These are phyloP conservation scores for Leccinum disarticulatum DNA, from an alignment of 768 basidiomycete genomes.

Conservation along the genomic window DNA sequence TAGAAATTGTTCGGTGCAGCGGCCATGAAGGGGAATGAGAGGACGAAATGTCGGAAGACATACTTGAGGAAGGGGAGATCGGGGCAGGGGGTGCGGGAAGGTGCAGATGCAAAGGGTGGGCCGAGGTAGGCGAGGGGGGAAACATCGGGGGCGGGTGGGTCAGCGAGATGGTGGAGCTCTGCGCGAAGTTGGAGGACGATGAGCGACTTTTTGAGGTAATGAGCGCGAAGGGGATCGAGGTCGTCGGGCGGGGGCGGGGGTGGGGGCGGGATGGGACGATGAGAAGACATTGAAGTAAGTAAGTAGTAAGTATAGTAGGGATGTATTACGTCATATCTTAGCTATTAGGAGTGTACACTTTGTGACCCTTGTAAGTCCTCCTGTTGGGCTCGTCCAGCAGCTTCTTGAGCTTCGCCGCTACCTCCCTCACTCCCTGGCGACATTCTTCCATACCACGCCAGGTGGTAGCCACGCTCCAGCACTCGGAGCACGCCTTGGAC, in stretches of 20 bases:
- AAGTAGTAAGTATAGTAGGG: background rate
- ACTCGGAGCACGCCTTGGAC: conserved; percentile 64
- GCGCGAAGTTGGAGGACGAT: conserved; percentile 78
- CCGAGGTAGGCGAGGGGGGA: conserved; percentile 83
- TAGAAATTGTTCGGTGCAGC: too few species aligned
- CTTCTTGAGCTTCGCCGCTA: conserved; percentile 59
- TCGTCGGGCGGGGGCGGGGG: conserved; percentile 1
- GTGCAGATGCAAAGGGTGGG: conserved; percentile 76
- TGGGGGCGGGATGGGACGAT: conserved; percentile 12
- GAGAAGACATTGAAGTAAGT: background rate
- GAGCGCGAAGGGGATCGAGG: conserved; percentile 87
- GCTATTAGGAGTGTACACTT: conserved; percentile 33
- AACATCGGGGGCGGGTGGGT: conserved; percentile 42
- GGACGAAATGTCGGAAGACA: conserved; percentile 88
- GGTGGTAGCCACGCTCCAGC: conserved; percentile 70
- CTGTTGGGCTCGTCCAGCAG: conserved; percentile 38
- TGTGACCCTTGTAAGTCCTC: conserved; percentile 33
- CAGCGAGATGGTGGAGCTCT: conserved; percentile 73
- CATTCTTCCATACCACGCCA: conserved; percentile 70
- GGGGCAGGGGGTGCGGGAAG: conserved; percentile 51
- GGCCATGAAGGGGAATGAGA: conserved; percentile 94
- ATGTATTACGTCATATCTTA: conserved; percentile 19
- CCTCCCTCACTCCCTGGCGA: conserved; percentile 57
- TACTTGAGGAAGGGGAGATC: conserved; percentile 89
- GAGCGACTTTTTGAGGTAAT: conserved; percentile 97